Evolutionary conservation across 768 basidiomycete species (phyloP), one percentile per base, ranked within the genome.

Genomic region (Pleurotus tuoliensis): DNA sequence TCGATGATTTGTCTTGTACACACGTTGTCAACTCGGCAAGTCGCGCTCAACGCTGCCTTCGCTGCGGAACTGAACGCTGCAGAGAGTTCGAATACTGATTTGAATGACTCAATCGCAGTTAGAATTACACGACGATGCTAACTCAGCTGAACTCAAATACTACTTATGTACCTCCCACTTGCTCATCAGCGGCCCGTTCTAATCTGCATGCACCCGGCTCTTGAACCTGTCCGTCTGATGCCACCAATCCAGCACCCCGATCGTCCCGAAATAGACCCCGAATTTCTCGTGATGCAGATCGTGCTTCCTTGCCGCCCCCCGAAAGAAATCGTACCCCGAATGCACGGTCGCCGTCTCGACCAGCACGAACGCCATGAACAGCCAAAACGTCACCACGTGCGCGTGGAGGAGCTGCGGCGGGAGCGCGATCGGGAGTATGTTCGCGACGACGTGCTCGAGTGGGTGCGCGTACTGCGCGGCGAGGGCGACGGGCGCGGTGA

Each of bases 401-500:
- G 60, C 57, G 15, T 47, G 62, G 43, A 66, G 41, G 40, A 71
- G 44, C 59, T 57, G 62, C 12, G 64, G 62, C 3, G 68, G 67
- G 9, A 68, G 25, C 2, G 59, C 49, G 30, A 68, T 56, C 16
- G 70, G 67, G 9, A 69, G 48, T 44, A 71, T 58, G 41, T 67
- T 69, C 4, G 67, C 61, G 5, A 69, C 24, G 43, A 70, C 43
- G 58, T 71, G 69, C 47, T 71, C 69, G 13, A 61, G 60, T 4
- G 59, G 24, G 52, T 44, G 57, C 7, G 66, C 63, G 45, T 68
- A 71, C 46, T 71, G 68, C 13, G 69, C 67, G 13, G 66, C 59
- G 4, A 71, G 60, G 4, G 69, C 68, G 5, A 69, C 63, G 3
- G 69, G 69, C 5, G 69, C 67, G 0, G 68, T 69, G 65, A 71